Evolutionary conservation across 1,139 yeast genomes (phyloP).

Genomic region (Lodderomyces orthopsilosis): DNA sequence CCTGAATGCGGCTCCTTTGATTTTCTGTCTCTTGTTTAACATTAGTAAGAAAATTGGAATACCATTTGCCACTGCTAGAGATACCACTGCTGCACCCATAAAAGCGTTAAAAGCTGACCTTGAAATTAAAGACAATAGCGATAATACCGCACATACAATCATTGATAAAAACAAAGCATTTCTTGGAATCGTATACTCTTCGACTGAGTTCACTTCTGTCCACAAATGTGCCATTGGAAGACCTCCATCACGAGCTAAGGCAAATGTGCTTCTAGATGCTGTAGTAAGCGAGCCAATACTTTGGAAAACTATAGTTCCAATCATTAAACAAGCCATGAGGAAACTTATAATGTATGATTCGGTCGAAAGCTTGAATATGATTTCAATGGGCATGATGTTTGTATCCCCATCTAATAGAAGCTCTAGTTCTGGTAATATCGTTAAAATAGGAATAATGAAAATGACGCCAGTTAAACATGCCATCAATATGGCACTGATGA

Average conservation of each 20-base stretch:
- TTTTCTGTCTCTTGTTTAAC: slow-evolving; percentile 58
- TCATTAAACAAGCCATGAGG: slow-evolving; percentile 59
- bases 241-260: slow-evolving; percentile 88
- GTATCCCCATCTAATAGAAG: slow-evolving; percentile 57
- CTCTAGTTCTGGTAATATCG: slow-evolving; percentile 65
- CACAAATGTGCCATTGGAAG: slow-evolving; percentile 67
- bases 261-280: slow-evolving; percentile 82
- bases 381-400: slow-evolving; percentile 62
- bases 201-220: slow-evolving; percentile 61
- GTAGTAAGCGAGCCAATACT: slow-evolving; percentile 81
- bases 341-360: slow-evolving; percentile 66
- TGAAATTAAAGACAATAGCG: slow-evolving; percentile 65
- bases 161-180: slow-evolving; percentile 73
- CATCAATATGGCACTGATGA: slow-evolving; percentile 60
- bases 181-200: slow-evolving; percentile 61
- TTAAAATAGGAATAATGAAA: slow-evolving; percentile 67
- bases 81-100: slow-evolving; percentile 81
- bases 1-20: slow-evolving; percentile 71
- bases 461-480: slow-evolving; percentile 68
- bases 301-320: slow-evolving; percentile 74
- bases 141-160: slow-evolving; percentile 58
- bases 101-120: slow-evolving; percentile 80
- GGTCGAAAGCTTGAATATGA: slow-evolving; percentile 68
- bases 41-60: slow-evolving; percentile 68
- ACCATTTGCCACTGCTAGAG: slow-evolving; percentile 73